Evolutionary conservation across 2,329 filamentous ascomycete species (phyloP), one percentile per base, ranked within the genome.

Genomic region (Lecanicillium sp.): DNA sequence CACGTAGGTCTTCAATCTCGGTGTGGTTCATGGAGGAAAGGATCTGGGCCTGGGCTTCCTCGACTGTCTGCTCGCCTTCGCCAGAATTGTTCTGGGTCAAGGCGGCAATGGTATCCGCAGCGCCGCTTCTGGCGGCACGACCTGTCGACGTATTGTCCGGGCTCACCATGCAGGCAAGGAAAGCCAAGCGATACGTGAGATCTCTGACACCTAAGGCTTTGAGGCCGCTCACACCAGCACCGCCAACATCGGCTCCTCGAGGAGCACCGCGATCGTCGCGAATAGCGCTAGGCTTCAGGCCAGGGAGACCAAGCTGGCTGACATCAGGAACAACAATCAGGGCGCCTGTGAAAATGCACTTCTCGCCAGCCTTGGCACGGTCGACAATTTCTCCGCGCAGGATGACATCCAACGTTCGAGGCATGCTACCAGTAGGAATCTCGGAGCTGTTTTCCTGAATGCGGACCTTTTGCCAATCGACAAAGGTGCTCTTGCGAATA

Each of bases 401-500:
- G 49, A 98, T 96, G 30, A 98, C 84, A 54, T 98, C 92, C 78
- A 98, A 92, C 3, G 92, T 98, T 43, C 92, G 78, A 17, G 92
- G 92, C 92, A 98, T 98, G 65, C 89, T 96, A 39, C 92, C 92
- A 0, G 92, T 98, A 0, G 92, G 92, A 28, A 98, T 98, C 59
- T 98, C 92, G 4, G 90, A 90, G 49, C 88, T 95, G 66, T 97
- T 98, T 62, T 98, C 92, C 63, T 98, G 92, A 45, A 97, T 87
- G 46, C 94, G 85, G 17, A 97, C 88, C 60, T 97, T 97, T 59
- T 98, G 92, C 92, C 92, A 98, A 65, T 98, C 92, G 45, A 98
- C 85, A 58, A 98, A 98, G 0, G 89, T 97, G 60, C 89, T 96
- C 60, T 94, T 90, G 31, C 87, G 77, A 54, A 98, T 96, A 52